Percentiles rank a stretch among this genome's conserved stretches.
These are phyloP conservation scores for Fusarium drepaniforme DNA, from an alignment of 2,329 filamentous ascomycete genomes.

Conservation along the genomic window DNA sequence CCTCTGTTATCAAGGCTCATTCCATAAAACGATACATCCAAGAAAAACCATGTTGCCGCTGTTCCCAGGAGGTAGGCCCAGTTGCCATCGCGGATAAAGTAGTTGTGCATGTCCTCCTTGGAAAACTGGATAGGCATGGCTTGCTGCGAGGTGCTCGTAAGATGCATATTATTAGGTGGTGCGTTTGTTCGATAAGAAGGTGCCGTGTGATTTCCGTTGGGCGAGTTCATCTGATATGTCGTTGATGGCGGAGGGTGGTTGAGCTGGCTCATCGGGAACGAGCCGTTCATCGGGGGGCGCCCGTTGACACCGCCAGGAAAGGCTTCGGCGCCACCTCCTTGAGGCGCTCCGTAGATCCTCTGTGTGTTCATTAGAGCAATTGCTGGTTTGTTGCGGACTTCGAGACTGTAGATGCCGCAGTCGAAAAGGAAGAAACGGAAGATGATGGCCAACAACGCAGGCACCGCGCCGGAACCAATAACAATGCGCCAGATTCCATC, in stretches of 20 bases:
- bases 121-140: slow-evolving; percentile 63
- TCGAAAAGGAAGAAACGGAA: slow-evolving; percentile 77
- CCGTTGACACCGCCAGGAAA: slow-evolving; percentile 28
- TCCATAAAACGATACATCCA: slow-evolving; percentile 69
- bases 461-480: slow-evolving; percentile 73
- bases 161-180: slow-evolving; percentile 18
- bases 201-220: slow-evolving; percentile 28
- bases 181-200: slow-evolving; percentile 42
- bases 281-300: slow-evolving; percentile 35
- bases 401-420: slow-evolving; percentile 73
- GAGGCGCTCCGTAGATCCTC: slow-evolving; percentile 63
- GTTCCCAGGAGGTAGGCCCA: slow-evolving; percentile 55
- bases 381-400: slow-evolving; percentile 72
- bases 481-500: slow-evolving; percentile 77
- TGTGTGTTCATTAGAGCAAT: slow-evolving; percentile 71
- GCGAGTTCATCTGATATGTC: slow-evolving; percentile 42
- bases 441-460: slow-evolving; percentile 72
- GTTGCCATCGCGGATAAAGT: slow-evolving; percentile 59
- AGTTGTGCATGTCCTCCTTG: slow-evolving; percentile 60
- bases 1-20: slow-evolving; percentile 60
- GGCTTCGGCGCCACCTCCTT: slow-evolving; percentile 29
- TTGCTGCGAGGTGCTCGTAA: slow-evolving; percentile 49
- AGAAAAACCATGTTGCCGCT: slow-evolving; percentile 62
- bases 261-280: slow-evolving; percentile 37
- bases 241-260: slow-evolving; percentile 28